Base-by-base conservation (phyloP, 2,329 filamentous ascomycete genomes). In the Epichloe brachyelytri region DNA sequence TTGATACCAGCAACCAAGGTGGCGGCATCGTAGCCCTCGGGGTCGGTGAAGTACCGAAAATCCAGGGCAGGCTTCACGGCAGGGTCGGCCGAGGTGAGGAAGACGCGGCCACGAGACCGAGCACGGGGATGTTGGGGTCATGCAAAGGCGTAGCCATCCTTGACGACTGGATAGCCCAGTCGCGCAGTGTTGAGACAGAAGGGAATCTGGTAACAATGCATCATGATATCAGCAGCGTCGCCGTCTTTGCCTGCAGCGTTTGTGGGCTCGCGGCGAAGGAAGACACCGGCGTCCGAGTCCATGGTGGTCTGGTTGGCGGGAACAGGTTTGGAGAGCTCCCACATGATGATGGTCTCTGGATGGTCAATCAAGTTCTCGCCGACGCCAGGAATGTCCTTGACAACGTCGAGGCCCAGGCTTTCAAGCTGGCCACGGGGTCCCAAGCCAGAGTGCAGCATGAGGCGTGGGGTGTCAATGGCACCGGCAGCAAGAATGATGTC, bases 171-270 rank as follows among this genome's bases (percentile, higher is more conserved):
- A 63, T 82, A 95, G 58, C 88, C 88, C 11, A 95, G 77, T 40
- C 86, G 82, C 51, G 77, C 72, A 1, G 88, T 95, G 76, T 95
- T 95, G 59, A 89, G 80, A 55, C 83, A 86, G 71, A 95, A 95
- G 50, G 88, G 88, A 58, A 95, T 94, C 70, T 95, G 89, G 74
- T 95, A 95, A 78, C 88, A 95, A 73, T 95, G 88, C 85, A 93
- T 93, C 89, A 95, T 95, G 62, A 94, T 71, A 63, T 95, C 89
- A 56, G 85, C 86, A 51, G 86, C 83, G 55, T 85, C 78, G 49
- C 85, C 85, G 59, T 94, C 88, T 56, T 74, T 76, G 56, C 75
- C 74, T 6, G 70, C 66, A 2, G 87, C 85, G 62, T 90, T 82
- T 59, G 79, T 73, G 14, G 75, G 65, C 68, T 94, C 82, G 53